Conservation (phyloP, 768 basidiomycete species). For the Boletus rubroflammeus region DNA sequence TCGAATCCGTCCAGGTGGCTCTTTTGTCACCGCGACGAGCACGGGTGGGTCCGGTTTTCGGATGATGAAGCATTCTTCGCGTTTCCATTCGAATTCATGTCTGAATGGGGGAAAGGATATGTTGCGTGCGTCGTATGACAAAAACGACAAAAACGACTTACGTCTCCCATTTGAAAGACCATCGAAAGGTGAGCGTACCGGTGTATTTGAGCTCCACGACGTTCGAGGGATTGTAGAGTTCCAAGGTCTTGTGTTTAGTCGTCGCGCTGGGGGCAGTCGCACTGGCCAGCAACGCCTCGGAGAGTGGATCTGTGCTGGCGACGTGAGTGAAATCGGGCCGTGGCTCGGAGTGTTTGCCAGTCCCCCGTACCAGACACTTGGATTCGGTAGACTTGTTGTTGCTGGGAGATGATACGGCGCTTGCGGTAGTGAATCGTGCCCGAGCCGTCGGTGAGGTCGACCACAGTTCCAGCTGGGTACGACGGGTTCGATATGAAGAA, state of each 20-base stretch:
- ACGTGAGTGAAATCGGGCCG: background rate
- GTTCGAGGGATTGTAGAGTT: slow-evolving; percentile 70
- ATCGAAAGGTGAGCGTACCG: slow-evolving; percentile 70
- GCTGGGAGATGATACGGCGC: slow-evolving; percentile 47
- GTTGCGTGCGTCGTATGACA: slow-evolving; percentile 38
- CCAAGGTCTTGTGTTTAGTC: slow-evolving; percentile 70
- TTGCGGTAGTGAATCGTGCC: slow-evolving; percentile 72
- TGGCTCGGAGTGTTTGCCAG: background rate
- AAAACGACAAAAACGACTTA: slow-evolving; percentile 35
- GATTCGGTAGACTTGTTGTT: slow-evolving; percentile 48
- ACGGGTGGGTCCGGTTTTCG: slow-evolving; percentile 88
- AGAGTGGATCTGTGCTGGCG: slow-evolving; percentile 59
- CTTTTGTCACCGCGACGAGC: slow-evolving; percentile 77
- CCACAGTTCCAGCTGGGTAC: slow-evolving; percentile 45
- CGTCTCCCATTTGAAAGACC: slow-evolving; percentile 84
- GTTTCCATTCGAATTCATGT: slow-evolving; percentile 83
- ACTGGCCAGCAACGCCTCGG: slow-evolving; percentile 66
- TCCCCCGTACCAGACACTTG: slow-evolving; percentile 59
- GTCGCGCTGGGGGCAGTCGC: slow-evolving; percentile 61
- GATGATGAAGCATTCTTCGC: slow-evolving; percentile 78
- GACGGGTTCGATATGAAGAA: slow-evolving; percentile 56
- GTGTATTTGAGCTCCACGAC: slow-evolving; percentile 70
- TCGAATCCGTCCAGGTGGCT: slow-evolving; percentile 61
- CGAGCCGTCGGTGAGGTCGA: slow-evolving; percentile 67
- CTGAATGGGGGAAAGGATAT: slow-evolving; percentile 42